A percentile compares a stretch with the other conserved stretches of the same genome.
These are phyloP conservation scores for Neurospora tetraspora DNA, from an alignment of 495 filamentous ascomycete species.

Conservation along the genomic window DNA sequence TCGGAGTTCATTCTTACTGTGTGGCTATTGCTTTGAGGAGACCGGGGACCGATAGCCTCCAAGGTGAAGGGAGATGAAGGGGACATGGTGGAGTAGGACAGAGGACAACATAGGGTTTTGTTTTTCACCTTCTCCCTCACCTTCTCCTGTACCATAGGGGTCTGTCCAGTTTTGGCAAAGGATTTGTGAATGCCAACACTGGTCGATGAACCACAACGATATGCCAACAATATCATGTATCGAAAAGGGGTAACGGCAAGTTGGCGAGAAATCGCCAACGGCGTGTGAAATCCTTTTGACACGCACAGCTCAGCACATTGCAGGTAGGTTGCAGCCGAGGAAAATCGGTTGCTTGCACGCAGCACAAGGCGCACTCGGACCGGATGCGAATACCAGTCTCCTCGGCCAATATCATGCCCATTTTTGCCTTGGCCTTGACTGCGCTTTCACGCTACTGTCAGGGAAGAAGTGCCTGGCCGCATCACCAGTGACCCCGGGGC, in stretches of 20 bases:
- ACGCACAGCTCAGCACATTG: neutral
- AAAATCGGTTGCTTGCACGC: neutral
- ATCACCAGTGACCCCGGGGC: neutral
- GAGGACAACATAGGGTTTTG: neutral
- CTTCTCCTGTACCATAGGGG: neutral
- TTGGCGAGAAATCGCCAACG: neutral
- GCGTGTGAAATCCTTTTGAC: neutral
- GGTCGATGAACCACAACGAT: neutral
- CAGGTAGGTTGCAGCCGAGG: neutral
- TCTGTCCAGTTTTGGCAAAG: neutral
- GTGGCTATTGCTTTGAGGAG: neutral
- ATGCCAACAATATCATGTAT: neutral
- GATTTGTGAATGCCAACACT: neutral
- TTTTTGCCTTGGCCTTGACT: neutral
- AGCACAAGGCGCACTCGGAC: neutral
- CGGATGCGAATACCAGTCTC: neutral
- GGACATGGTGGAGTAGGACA: neutral
- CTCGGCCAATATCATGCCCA: neutral
- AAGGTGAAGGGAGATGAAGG: neutral
- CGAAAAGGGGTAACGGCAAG: neutral
- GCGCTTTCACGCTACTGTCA: neutral
- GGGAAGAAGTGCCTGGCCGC: neutral
- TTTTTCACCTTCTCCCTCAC: neutral
- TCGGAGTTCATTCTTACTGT: neutral
- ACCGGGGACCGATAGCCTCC: neutral